These are phyloP conservation scores for Lenzites betulinus DNA, from an alignment of 768 basidiomycete genomes.

Conservation along the genomic window DNA sequence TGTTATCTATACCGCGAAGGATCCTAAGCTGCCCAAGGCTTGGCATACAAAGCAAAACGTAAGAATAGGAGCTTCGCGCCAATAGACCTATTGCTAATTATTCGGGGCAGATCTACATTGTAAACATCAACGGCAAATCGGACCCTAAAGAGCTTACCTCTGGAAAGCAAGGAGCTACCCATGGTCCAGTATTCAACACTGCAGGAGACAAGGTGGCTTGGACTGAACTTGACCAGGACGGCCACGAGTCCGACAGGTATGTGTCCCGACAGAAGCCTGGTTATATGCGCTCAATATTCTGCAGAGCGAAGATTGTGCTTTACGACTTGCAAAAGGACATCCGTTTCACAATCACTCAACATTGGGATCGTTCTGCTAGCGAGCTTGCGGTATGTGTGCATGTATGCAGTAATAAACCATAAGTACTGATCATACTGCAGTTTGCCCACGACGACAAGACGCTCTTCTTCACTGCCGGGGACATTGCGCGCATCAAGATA, in stretches of 20 bases:
- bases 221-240: slow-evolving; percentile 86
- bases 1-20: slow-evolving; percentile 85
- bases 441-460: slow-evolving; percentile 73
- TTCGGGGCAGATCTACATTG: slow-evolving; percentile 61
- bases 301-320: slow-evolving; percentile 74
- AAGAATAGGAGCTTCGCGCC: not conserved
- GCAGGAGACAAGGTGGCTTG: slow-evolving; percentile 78
- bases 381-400: slow-evolving; percentile 51
- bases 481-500: slow-evolving; percentile 75
- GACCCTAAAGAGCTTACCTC: slow-evolving; percentile 73
- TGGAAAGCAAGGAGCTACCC: slow-evolving; percentile 82
- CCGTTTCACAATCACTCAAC: slow-evolving; percentile 71
- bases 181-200: slow-evolving; percentile 66
- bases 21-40: slow-evolving; percentile 72
- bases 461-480: slow-evolving; percentile 76
- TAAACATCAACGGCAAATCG: slow-evolving; percentile 53
- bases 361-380: slow-evolving; percentile 84
- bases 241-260: slow-evolving; percentile 85
- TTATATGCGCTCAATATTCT: not conserved
- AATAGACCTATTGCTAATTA: not conserved
- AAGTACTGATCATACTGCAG: slow-evolving; percentile 37
- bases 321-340: slow-evolving; percentile 72
- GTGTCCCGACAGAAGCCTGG: not conserved
- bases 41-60: slow-evolving; percentile 92
- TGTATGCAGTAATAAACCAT: not conserved